Percentiles rank a stretch among this genome's conserved stretches.
These are phyloP conservation scores for Tylopilus orsonianus DNA, from an alignment of 1,284 basidiomycete genomes.

Conservation along the genomic window DNA sequence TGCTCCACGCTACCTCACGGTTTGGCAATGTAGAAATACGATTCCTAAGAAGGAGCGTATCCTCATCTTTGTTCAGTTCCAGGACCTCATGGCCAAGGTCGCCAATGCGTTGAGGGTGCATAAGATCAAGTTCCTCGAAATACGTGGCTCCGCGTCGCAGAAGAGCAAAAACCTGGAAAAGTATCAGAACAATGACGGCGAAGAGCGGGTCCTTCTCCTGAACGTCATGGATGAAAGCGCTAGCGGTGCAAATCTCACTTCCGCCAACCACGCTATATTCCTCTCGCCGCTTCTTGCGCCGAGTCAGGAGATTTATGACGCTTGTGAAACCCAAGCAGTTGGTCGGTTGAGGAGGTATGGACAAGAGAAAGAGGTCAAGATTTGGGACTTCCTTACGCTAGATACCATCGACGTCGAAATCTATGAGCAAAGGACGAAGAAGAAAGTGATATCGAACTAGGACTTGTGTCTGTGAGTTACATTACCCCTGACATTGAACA, in stretches of 20 bases:
- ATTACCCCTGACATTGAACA: constrained; percentile 11
- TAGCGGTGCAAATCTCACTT: constrained; percentile 89
- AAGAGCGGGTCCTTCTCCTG: constrained; percentile 80
- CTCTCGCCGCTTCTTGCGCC: constrained; percentile 83
- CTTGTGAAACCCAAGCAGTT: constrained; percentile 88
- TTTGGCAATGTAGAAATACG: constrained; percentile 46
- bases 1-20: constrained; percentile 6
- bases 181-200: constrained; percentile 76
- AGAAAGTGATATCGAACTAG: constrained; percentile 28
- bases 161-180: constrained; percentile 81
- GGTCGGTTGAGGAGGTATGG: constrained; percentile 88
- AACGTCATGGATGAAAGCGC: constrained; percentile 94
- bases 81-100: constrained; percentile 89
- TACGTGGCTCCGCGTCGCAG: constrained; percentile 74
- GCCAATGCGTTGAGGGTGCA: constrained; percentile 76
- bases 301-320: constrained; percentile 79
- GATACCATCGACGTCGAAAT: constrained; percentile 89
- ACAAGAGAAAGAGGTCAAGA: constrained; percentile 76
- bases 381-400: constrained; percentile 78
- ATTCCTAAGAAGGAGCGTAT: constrained; percentile 80
- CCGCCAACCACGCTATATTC: constrained; percentile 94
- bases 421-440: constrained; percentile 49
- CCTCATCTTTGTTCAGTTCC: constrained; percentile 93
- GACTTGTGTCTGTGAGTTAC: neutral
- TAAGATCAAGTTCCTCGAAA: constrained; percentile 76